Percentiles rank a stretch among this genome's conserved stretches.
Conservation (phyloP, 2,329 filamentous ascomycete species). For the Neocucurbitaria cava region DNA sequence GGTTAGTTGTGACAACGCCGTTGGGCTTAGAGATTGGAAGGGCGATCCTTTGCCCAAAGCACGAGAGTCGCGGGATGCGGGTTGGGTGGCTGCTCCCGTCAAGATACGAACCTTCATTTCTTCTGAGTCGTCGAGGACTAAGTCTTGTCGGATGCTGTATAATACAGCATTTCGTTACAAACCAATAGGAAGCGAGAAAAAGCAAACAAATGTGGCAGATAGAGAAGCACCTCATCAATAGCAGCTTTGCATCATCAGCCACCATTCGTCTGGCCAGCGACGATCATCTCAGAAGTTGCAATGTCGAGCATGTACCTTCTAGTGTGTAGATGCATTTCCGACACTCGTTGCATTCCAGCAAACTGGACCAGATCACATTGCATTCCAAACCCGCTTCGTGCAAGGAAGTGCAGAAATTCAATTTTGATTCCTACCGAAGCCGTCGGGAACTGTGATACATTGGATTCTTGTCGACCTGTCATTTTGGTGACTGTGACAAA, state of each 20-base stretch:
- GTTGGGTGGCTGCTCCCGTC: slow-evolving; percentile 16
- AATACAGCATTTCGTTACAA: slow-evolving; percentile 2
- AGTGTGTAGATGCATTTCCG: not conserved
- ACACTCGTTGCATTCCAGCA: slow-evolving; percentile 6
- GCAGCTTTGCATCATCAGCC: not conserved
- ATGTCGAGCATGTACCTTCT: not conserved
- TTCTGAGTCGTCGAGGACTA: slow-evolving; percentile 1
- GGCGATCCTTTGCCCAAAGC: slow-evolving; percentile 5
- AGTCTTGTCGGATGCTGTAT: slow-evolving; percentile 2
- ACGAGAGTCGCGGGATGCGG: slow-evolving; percentile 10
- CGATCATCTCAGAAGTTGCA: not conserved
- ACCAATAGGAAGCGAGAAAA: slow-evolving; percentile 6
- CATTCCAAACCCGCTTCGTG: slow-evolving; percentile 20
- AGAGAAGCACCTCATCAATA: not conserved
- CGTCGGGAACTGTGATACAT: not conserved
- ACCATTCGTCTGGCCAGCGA: not conserved
- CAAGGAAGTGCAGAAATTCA: not conserved
- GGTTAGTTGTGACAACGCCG: not conserved
- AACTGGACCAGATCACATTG: slow-evolving; percentile 19
- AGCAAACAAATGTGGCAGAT: slow-evolving; percentile 1
- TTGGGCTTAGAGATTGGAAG: slow-evolving; percentile 4
- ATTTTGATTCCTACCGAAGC: not conserved
- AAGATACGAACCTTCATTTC: slow-evolving; percentile 16
- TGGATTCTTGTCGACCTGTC: slow-evolving; percentile 9
- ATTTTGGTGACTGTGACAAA: not conserved